phyloP scores from a whole-genome alignment of 2,329 filamentous ascomycete species.

The Nectriaceae sp. region DNA sequence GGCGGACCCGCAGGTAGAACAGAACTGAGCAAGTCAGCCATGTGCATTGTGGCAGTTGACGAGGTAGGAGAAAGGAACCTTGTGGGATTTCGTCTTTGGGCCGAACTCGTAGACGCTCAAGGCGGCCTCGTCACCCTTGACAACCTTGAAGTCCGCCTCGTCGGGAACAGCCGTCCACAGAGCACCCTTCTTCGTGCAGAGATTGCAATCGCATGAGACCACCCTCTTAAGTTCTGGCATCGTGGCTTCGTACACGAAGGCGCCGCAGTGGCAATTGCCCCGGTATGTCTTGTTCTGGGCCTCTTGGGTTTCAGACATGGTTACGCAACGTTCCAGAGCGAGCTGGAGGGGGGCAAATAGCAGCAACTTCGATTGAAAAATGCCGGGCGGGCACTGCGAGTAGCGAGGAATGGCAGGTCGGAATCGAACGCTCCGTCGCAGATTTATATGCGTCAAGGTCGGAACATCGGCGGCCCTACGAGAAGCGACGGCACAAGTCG shows the following conservation, averaged over 20 bases:
- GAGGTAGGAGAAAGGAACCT: slow-evolving; percentile 31
- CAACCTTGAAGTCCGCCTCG: slow-evolving; percentile 39
- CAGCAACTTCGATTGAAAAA: background rate
- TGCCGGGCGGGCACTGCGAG: no score
- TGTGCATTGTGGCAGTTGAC: background rate
- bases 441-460: background rate
- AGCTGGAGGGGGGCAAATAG: background rate
- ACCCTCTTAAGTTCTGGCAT: slow-evolving; percentile 60
- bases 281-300: slow-evolving; percentile 45
- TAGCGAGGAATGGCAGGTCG: background rate
- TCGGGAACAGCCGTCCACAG: slow-evolving; percentile 38
- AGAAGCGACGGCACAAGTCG: background rate
- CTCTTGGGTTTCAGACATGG: slow-evolving; percentile 10
- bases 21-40: slow-evolving; percentile 45
- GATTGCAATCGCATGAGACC: slow-evolving; percentile 66
- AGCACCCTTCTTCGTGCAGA: slow-evolving; percentile 56
- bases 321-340: background rate
- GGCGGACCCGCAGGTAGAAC: slow-evolving; percentile 49
- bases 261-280: slow-evolving; percentile 60
- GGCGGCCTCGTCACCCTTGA: slow-evolving; percentile 45
- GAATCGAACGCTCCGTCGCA: background rate
- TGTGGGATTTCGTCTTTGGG: slow-evolving; percentile 39
- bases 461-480: background rate
- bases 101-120: slow-evolving; percentile 49
- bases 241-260: slow-evolving; percentile 52